These are phyloP conservation scores for Ascochyta pisi DNA, from an alignment of 2,329 filamentous ascomycete species.

Conservation along the genomic window DNA sequence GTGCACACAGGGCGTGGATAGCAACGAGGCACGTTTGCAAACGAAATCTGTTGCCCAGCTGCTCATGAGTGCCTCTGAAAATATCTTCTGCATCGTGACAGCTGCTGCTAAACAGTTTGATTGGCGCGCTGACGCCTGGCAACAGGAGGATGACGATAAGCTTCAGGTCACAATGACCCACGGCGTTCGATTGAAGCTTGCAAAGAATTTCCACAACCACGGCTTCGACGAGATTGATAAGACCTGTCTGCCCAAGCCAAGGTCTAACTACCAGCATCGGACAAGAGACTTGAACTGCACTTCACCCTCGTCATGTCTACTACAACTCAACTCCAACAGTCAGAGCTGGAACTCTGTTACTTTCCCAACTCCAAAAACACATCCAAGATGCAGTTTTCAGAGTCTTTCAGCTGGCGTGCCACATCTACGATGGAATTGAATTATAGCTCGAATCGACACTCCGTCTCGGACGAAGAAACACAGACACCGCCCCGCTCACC, in stretches of 20 bases:
- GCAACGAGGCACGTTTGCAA: neutral
- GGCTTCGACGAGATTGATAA: neutral
- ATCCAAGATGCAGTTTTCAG: neutral
- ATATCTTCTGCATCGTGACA: neutral
- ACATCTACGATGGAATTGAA: slow-evolving; percentile 9
- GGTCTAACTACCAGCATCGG: neutral
- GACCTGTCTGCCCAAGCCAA: neutral
- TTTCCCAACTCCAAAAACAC: slow-evolving; percentile 4
- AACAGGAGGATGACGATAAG: neutral
- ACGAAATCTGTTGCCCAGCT: neutral
- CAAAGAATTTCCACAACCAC: neutral
- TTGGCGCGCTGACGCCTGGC: neutral
- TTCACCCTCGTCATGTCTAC: slow-evolving; percentile 2
- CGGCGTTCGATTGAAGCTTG: neutral
- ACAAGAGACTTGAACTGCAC: neutral
- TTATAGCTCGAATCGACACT: neutral
- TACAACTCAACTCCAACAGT: slow-evolving; percentile 7
- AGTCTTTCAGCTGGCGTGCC: neutral
- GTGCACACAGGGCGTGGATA: slow-evolving; percentile 8
- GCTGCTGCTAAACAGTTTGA: neutral
- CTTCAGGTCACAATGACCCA: neutral
- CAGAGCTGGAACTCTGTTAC: slow-evolving; percentile 11
- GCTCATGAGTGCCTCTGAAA: neutral
- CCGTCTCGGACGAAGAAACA: slow-evolving; percentile 10
- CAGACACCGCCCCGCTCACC: slow-evolving; percentile 8